phyloP scores from a whole-genome alignment of 805 yeast genomes.

The Saitoella complicata region DNA sequence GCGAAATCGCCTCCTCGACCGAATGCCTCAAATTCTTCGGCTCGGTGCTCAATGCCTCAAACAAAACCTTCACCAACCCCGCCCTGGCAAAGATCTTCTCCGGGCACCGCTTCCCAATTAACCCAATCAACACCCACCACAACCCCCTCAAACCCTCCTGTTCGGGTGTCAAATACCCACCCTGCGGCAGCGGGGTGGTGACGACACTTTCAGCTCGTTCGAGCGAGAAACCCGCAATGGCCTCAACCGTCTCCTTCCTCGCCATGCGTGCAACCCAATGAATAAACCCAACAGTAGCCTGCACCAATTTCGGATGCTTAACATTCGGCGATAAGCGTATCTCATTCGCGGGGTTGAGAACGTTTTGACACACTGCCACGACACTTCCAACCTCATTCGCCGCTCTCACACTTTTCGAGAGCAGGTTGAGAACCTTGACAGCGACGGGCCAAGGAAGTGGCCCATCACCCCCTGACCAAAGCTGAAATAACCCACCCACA shows the following conservation, averaged over 20 bases:
- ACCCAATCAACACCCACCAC: slow-evolving; percentile 69
- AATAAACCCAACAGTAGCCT: slow-evolving; percentile 44
- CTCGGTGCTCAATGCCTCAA: slow-evolving; percentile 55
- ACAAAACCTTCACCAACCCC: slow-evolving; percentile 44
- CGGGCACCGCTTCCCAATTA: slow-evolving; percentile 23
- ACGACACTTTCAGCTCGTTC: slow-evolving; percentile 12
- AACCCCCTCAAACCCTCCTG: slow-evolving; percentile 32
- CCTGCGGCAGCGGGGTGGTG: slow-evolving; percentile 21
- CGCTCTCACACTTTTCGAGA: slow-evolving; percentile 38
- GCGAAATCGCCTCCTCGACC: slow-evolving; percentile 55
- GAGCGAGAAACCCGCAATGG: slow-evolving; percentile 10
- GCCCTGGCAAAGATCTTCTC: slow-evolving; percentile 28
- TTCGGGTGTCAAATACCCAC: slow-evolving; percentile 3
- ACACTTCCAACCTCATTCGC: slow-evolving; percentile 16
- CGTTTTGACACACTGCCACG: too few relatives aligned
- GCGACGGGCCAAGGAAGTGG: slow-evolving; percentile 33
- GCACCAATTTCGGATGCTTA: slow-evolving; percentile 29
- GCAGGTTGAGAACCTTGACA: slow-evolving; percentile 35
- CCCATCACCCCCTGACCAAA: slow-evolving; percentile 34
- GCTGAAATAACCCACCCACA: slow-evolving; percentile 28
- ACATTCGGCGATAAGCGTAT: too few relatives aligned
- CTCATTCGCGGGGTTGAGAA: too few relatives aligned
- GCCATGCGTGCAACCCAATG: slow-evolving; percentile 36
- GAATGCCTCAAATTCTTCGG: slow-evolving; percentile 43
- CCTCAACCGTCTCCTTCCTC: slow-evolving; percentile 15